Conservation (phyloP, 2,329 filamentous ascomycete species). For the Fusarium buxicola region DNA sequence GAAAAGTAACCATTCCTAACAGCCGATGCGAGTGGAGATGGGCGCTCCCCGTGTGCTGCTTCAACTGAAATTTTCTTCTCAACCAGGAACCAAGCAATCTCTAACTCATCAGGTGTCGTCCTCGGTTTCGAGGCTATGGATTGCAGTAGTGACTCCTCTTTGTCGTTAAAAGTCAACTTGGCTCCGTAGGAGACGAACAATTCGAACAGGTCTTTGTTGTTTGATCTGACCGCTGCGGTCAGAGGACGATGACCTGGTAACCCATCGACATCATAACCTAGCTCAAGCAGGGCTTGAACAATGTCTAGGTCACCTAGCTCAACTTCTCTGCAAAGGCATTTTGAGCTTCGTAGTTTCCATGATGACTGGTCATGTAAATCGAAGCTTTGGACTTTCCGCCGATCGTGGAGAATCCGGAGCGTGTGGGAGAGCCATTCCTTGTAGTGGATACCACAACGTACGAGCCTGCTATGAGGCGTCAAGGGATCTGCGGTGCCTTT, state of each 20-base stretch:
- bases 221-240: neutral
- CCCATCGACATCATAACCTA: neutral
- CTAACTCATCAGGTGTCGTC: neutral
- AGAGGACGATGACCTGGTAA: neutral
- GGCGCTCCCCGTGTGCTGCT: neutral
- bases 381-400: neutral
- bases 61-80: neutral
- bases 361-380: neutral
- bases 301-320: neutral
- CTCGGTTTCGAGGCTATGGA: neutral
- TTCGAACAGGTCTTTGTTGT: constrained; percentile 6
- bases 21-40: neutral
- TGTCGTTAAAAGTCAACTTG: neutral
- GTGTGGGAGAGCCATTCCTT: constrained; percentile 6
- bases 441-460: neutral
- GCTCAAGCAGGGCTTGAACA: neutral
- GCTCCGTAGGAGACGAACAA: constrained; percentile 1
- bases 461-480: constrained; percentile 10
- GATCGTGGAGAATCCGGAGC: neutral
- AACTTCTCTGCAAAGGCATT: neutral
- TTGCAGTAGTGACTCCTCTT: constrained; percentile 1
- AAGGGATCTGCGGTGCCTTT: constrained; percentile 1
- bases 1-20: constrained; percentile 3
- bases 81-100: neutral
- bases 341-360: neutral